phyloP scores from a whole-genome alignment of 768 basidiomycete species.

The Cyclocybe aegerita region DNA sequence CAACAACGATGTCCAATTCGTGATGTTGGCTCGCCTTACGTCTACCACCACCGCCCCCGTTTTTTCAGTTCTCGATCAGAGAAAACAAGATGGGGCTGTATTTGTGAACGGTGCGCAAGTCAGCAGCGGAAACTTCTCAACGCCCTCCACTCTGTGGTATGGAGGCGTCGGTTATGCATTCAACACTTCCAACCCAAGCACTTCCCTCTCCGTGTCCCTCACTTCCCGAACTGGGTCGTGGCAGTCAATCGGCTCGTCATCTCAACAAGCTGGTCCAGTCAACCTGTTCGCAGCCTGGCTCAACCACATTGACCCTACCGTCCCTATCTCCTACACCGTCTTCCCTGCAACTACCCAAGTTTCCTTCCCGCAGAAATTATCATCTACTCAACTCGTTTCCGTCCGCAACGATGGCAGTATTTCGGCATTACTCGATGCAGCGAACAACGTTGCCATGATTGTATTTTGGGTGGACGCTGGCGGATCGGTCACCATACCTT shows the following conservation, averaged over 20 bases:
- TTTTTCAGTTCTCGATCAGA: slow-evolving; percentile 66
- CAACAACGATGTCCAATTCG: slow-evolving; percentile 56
- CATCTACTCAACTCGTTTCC: slow-evolving; percentile 21
- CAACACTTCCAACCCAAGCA: slow-evolving; percentile 26
- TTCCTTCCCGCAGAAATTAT: slow-evolving; percentile 25
- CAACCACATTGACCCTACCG: slow-evolving; percentile 22
- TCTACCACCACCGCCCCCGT: slow-evolving; percentile 45
- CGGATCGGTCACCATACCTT: slow-evolving; percentile 33
- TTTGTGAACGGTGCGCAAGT: slow-evolving; percentile 37
- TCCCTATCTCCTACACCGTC: slow-evolving; percentile 36
- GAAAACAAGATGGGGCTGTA: slow-evolving; percentile 40
- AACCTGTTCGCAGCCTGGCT: slow-evolving; percentile 58
- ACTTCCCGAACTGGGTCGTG: slow-evolving; percentile 55
- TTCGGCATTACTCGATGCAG: slow-evolving; percentile 48
- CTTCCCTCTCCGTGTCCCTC: slow-evolving; percentile 36
- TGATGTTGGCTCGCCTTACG: slow-evolving; percentile 52
- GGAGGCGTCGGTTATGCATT: slow-evolving; percentile 60
- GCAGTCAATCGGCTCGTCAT: slow-evolving; percentile 59
- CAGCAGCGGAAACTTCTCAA: slow-evolving; percentile 31
- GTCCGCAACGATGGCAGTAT: slow-evolving; percentile 45
- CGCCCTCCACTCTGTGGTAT: slow-evolving; percentile 53
- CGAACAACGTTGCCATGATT: slow-evolving; percentile 37
- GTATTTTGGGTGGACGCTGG: slow-evolving; percentile 54
- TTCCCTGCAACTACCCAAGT: slow-evolving; percentile 37
- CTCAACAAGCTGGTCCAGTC: slow-evolving; percentile 49